Conservation (phyloP, 352 stramenopile genomes). For the Globisporangium ultimum region DNA sequence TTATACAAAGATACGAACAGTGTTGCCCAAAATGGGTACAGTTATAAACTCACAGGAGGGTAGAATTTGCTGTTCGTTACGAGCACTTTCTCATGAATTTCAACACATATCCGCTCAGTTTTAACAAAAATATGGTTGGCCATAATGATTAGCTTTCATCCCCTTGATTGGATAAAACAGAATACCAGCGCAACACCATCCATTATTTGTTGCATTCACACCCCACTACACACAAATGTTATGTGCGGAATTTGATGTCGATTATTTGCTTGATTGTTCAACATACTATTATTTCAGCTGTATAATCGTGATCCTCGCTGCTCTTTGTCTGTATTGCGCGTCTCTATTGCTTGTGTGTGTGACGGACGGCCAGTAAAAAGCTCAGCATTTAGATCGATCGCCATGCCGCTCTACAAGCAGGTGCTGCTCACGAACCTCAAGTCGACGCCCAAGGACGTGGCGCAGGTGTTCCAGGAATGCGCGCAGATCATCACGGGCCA, state of each 20-base stretch:
- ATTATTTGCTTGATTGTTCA: too few relatives aligned
- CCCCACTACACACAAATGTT: not conserved
- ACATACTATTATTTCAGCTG: not conserved
- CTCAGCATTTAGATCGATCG: not conserved
- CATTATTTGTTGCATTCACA: not conserved
- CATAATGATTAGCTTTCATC: not conserved
- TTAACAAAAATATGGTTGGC: not conserved
- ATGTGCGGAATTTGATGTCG: not conserved
- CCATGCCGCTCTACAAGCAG: conserved; percentile 89
- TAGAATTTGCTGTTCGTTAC: too few relatives aligned
- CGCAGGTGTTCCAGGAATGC: conserved; percentile 81
- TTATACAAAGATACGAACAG: too few relatives aligned
- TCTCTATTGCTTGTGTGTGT: not conserved
- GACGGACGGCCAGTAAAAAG: too few relatives aligned
- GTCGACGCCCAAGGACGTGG: conserved; percentile 78
- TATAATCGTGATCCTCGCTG: not conserved
- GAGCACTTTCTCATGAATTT: not conserved
- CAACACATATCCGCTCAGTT: not conserved
- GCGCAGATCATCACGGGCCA: conserved; percentile 59
- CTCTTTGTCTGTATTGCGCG: not conserved
- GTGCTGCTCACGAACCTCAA: conserved; percentile 88
- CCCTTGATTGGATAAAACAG: not conserved
- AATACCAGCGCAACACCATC: not conserved
- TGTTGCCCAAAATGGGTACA: too few relatives aligned
- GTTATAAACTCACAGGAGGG: too few relatives aligned